These are phyloP conservation scores for Ceratobasidium sp. DNA, from an alignment of 1,284 basidiomycete genomes.

Conservation along the genomic window DNA sequence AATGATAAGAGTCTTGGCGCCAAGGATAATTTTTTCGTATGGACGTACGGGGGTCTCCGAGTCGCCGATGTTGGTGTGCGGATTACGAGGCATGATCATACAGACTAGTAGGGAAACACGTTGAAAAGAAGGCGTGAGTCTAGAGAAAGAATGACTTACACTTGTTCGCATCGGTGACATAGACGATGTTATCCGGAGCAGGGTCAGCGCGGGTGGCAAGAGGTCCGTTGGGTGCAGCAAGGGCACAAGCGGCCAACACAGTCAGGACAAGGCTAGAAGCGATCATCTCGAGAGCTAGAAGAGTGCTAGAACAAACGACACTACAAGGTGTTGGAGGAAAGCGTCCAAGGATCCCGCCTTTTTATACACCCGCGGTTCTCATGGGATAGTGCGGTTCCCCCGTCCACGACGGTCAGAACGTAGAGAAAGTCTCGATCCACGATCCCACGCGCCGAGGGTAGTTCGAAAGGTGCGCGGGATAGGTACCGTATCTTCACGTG, in stretches of 20 bases:
- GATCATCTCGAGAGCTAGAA: not conserved
- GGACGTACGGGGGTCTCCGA: constrained; percentile 46
- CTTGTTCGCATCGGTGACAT: constrained; percentile 29
- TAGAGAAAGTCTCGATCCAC: no score
- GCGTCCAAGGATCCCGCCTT: no score
- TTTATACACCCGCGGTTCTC: no score
- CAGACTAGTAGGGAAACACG: not conserved
- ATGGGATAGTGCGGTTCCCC: no score
- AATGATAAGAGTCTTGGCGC: not conserved
- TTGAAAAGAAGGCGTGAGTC: not conserved
- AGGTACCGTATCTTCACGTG: no score
- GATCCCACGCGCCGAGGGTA: no score
- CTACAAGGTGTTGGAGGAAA: not conserved
- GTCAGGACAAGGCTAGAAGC: not conserved
- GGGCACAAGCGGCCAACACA: not conserved
- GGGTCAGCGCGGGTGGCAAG: constrained; percentile 5
- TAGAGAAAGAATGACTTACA: constrained; percentile 4
- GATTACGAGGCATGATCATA: constrained; percentile 46
- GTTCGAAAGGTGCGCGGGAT: no score
- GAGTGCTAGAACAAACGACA: not conserved
- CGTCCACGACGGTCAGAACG: no score
- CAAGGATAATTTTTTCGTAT: no score
- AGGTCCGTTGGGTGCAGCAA: constrained; percentile 11
- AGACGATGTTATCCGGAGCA: constrained; percentile 27
- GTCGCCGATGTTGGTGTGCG: constrained; percentile 49